phyloP scores from a whole-genome alignment of 179 eudicot species.

The Corrigiola litoralis region DNA sequence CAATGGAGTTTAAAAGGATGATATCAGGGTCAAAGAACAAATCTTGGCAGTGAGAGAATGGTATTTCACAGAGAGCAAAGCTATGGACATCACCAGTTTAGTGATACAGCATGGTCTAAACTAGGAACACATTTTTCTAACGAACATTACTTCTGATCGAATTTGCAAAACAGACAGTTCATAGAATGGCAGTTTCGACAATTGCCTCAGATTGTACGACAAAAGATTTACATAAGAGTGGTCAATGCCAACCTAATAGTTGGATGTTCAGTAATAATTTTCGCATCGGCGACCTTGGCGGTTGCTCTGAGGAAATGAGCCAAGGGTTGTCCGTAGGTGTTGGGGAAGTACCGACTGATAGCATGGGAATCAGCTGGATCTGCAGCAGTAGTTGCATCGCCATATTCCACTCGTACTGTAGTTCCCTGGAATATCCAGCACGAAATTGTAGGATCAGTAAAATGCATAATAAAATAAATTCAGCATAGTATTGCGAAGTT shows the following conservation, averaged over 20 bases:
- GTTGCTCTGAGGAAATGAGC: conserved; percentile 91
- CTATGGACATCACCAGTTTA: not conserved
- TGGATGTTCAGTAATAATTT: conserved; percentile 82
- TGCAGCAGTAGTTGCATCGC: conserved; percentile 66
- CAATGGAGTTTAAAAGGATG: not conserved
- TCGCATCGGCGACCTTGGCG: conserved; percentile 87
- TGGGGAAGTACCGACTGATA: conserved; percentile 70
- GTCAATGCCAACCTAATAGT: conserved; percentile 48
- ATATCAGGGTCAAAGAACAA: not conserved
- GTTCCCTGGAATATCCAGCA: conserved; percentile 57
- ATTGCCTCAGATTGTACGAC: not conserved
- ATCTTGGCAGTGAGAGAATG: not conserved
- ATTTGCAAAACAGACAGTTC: not conserved
- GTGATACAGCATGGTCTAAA: not conserved
- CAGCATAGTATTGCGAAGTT: not conserved
- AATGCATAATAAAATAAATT: not conserved
- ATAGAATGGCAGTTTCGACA: not conserved
- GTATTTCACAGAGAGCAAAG: not conserved
- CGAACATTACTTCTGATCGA: not conserved
- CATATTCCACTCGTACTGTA: conserved; percentile 81
- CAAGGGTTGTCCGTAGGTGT: conserved; percentile 87
- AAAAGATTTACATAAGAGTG: not conserved
- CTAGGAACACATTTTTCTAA: not conserved
- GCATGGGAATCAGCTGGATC: conserved; percentile 74
- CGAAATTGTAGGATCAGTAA: not conserved